phyloP scores from a whole-genome alignment of 495 filamentous ascomycete genomes.

The Xylaria venustula region DNA sequence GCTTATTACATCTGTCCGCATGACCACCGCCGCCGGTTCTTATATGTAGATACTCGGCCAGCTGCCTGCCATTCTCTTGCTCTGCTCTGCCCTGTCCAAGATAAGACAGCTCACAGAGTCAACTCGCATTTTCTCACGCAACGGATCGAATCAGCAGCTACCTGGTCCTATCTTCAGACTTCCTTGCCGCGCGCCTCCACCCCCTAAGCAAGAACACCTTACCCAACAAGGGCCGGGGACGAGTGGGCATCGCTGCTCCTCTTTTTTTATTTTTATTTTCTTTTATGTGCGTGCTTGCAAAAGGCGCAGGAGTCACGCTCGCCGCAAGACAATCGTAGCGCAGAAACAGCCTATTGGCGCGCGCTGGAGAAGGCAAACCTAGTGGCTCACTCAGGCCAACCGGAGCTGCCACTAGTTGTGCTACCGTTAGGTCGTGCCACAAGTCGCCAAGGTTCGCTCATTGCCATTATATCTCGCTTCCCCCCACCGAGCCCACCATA shows the following conservation, averaged over 20 bases:
- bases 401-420: neutral
- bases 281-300: neutral
- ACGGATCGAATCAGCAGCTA: no score
- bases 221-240: neutral
- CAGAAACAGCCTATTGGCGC: conserved; percentile 2
- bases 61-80: no score
- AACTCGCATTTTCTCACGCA: no score
- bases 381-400: neutral
- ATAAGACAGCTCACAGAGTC: no score
- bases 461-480: neutral
- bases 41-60: neutral
- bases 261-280: neutral
- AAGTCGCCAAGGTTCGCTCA: neutral
- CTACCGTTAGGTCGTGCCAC: neutral
- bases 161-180: no score
- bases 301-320: neutral
- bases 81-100: no score
- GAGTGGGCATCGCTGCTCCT: neutral
- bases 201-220: neutral
- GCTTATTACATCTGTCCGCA: neutral
- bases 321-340: neutral
- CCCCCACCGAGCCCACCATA: conserved; percentile 13
- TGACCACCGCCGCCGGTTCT: neutral
- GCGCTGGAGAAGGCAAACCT: neutral
- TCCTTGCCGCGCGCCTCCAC: no score